Percentiles rank a stretch among this genome's conserved stretches.
These are phyloP conservation scores for Gastrodia elata DNA, from an alignment of 106 monocot genomes.

Conservation along the genomic window DNA sequence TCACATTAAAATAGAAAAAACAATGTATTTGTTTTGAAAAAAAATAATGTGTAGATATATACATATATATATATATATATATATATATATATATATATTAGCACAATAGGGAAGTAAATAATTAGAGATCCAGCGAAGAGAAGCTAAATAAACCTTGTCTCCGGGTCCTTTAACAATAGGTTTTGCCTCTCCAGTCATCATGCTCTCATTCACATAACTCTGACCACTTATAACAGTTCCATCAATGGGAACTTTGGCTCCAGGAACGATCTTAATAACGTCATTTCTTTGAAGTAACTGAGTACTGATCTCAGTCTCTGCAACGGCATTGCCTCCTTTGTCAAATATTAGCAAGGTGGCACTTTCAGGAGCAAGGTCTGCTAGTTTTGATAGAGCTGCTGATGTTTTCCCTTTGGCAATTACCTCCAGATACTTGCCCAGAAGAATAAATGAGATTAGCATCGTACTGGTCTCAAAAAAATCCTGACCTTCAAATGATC, in stretches of 20 bases:
- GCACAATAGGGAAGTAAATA: background rate
- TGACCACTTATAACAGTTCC: constrained; percentile 71
- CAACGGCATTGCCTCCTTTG: constrained; percentile 45
- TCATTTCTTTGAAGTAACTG: constrained; percentile 85
- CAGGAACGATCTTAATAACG: constrained; percentile 81
- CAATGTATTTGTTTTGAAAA: no score
- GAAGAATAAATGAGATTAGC: constrained; percentile 88
- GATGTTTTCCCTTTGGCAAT: constrained; percentile 90
- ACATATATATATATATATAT: no score
- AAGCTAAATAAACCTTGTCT: constrained; percentile 52
- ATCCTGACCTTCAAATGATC: constrained; percentile 77
- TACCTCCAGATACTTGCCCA: constrained; percentile 88
- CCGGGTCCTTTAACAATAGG: constrained; percentile 64
- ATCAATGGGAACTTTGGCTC: constrained; percentile 85
- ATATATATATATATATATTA: no score
- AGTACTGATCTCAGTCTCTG: constrained; percentile 68
- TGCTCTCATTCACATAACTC: constrained; percentile 92
- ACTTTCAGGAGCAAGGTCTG: constrained; percentile 84
- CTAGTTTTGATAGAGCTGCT: constrained; percentile 71
- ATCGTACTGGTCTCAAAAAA: constrained; percentile 92
- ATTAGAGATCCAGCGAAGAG: background rate
- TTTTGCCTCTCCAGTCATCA: constrained; percentile 87
- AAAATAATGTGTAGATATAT: no score
- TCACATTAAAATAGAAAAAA: no score
- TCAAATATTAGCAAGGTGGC: constrained; percentile 58